Conservation (phyloP, 495 filamentous ascomycete species). For the Hyaloscypha hepaticicola region DNA sequence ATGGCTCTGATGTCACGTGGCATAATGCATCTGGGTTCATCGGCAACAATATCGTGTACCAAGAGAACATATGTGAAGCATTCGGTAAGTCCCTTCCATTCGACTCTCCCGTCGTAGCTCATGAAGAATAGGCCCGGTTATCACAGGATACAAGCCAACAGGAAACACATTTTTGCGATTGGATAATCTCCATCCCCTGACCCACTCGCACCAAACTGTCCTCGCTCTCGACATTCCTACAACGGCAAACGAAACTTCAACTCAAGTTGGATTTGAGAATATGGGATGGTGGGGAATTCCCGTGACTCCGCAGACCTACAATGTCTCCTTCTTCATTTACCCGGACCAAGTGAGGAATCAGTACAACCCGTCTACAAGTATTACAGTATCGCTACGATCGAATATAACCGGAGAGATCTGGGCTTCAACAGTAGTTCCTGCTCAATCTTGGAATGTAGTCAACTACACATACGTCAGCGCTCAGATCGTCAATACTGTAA, state of each 20-base stretch:
- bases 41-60: slow-evolving; percentile 7
- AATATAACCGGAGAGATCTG: slow-evolving; percentile 39
- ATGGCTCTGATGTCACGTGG: slow-evolving; percentile 14
- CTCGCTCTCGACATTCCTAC: slow-evolving; percentile 18
- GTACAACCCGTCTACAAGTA: slow-evolving; percentile 15
- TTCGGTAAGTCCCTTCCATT: slow-evolving; percentile 1
- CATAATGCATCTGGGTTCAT: not conserved
- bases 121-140: slow-evolving; percentile 10
- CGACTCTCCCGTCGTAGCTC: not conserved
- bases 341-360: slow-evolving; percentile 33
- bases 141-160: slow-evolving; percentile 14
- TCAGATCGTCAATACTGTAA: slow-evolving; percentile 12
- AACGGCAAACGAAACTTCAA: slow-evolving; percentile 20
- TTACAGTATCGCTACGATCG: slow-evolving; percentile 34
- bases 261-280: slow-evolving; percentile 48
- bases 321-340: slow-evolving; percentile 45
- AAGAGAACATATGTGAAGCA: slow-evolving; percentile 40
- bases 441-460: slow-evolving; percentile 21
- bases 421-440: slow-evolving; percentile 39
- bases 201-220: slow-evolving; percentile 9
- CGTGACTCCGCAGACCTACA: slow-evolving; percentile 43
- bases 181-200: slow-evolving; percentile 11
- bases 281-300: slow-evolving; percentile 47
- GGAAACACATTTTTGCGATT: slow-evolving; percentile 8
- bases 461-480: slow-evolving; percentile 10